A percentile compares a stretch with the other conserved stretches of the same genome.
phyloP scores from a whole-genome alignment of 805 yeast genomes.

The Metschnikowia anglica region DNA sequence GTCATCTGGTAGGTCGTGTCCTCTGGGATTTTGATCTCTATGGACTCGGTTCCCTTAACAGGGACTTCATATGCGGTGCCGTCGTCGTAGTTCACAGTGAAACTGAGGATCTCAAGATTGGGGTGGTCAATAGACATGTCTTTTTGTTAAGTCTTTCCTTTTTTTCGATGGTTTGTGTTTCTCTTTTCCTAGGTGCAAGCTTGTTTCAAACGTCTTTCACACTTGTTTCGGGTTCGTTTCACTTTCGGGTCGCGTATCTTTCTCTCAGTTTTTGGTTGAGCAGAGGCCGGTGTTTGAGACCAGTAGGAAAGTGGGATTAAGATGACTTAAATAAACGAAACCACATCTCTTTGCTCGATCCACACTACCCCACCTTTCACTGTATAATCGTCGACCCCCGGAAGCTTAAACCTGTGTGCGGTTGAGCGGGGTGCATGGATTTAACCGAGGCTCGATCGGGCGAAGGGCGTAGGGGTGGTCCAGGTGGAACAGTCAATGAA shows the following conservation, averaged over 20 bases:
- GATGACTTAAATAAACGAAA: no score
- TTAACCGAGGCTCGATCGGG: background rate
- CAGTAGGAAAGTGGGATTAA: no score
- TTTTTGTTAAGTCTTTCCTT: background rate
- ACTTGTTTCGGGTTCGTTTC: background rate
- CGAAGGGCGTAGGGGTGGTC: background rate
- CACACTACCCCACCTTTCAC: background rate
- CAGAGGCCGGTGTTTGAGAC: no score
- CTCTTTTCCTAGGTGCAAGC: background rate
- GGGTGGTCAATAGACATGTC: constrained; percentile 26
- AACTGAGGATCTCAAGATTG: constrained; percentile 35
- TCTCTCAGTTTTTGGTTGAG: no score
- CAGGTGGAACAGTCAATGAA: no score
- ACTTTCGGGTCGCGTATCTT: no score
- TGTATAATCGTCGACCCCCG: background rate
- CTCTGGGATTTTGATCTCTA: constrained; percentile 38
- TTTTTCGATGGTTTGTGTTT: background rate
- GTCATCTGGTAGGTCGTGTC: constrained; percentile 33
- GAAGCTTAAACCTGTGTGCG: no score
- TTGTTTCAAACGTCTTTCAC: background rate
- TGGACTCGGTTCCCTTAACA: constrained; percentile 30
- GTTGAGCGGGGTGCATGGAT: background rate
- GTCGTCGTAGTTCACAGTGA: constrained; percentile 29
- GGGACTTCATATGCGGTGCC: constrained; percentile 29
- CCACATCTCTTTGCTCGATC: no score